A percentile compares a stretch with the other conserved stretches of the same genome.
Conservation (phyloP, 179 eudicot species). For the Beta lomatogona region DNA sequence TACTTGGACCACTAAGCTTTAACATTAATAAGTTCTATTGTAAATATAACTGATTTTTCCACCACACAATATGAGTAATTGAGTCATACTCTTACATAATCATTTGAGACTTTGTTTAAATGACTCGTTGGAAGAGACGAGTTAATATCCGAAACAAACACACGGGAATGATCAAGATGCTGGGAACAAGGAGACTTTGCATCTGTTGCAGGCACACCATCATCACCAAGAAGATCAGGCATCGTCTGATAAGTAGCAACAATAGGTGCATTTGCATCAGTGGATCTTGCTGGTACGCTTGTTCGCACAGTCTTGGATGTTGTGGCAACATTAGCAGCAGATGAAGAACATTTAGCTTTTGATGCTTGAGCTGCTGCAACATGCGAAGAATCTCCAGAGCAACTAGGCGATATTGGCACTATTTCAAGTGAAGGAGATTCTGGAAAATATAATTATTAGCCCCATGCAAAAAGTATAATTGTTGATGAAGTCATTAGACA, state of each 20-base stretch:
- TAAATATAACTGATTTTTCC: background rate
- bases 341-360: constrained; percentile 9
- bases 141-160: constrained; percentile 16
- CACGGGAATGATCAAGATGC: constrained; percentile 15
- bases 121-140: constrained; percentile 28
- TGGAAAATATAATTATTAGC: background rate
- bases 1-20: background rate
- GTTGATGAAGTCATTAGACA: background rate
- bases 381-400: constrained; percentile 6
- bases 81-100: constrained; percentile 38
- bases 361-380: constrained; percentile 23
- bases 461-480: no score
- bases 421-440: constrained; percentile 10
- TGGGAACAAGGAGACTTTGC: constrained; percentile 24
- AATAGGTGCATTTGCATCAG: constrained; percentile 1
- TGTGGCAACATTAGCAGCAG: constrained; percentile 17
- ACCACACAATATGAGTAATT: background rate
- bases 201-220: constrained; percentile 9
- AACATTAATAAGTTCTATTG: background rate
- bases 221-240: constrained; percentile 24
- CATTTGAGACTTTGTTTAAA: constrained; percentile 28
- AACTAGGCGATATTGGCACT: constrained; percentile 7
- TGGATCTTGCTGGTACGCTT: constrained; percentile 7
- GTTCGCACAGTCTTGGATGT: constrained; percentile 14
- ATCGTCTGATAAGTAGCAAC: constrained; percentile 19